Base-by-base conservation (phyloP, 371 early-diverging fungal genomes). In the Mortierella sp. region DNA sequence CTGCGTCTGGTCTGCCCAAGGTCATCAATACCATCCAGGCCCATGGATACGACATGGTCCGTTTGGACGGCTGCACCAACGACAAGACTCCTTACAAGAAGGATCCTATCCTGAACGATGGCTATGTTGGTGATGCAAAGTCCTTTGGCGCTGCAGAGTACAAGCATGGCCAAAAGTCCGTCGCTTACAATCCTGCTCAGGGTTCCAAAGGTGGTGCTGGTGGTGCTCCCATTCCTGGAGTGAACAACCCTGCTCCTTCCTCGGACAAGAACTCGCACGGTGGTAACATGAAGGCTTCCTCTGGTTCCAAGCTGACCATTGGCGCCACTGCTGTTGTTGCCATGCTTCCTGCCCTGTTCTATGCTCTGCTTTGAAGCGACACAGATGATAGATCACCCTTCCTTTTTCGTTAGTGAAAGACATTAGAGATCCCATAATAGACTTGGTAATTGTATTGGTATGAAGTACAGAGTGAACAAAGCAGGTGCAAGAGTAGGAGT, bases 11-110 rank as follows among this genome's bases (percentile, higher is more conserved):
- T 9, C 57, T 83, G 13, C 79, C 81, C 37, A 78, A 83, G 60
- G 74, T 83, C 24, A 62, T 87, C 41, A 82, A 83, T 37, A 67
- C 80, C 0, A 83, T 87, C 52, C 66, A 82, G 25, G 63, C 81
- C 16, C 70, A 83, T 46, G 85, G 85, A 4, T 87, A 85, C 41
- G 85, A 79, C 43, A 81, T 87, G 84, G 86, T 87, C n/a, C 81
- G 86, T 19, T 53, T 85, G 52, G 87, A 87, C 56, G 86, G 86
- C 2, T 87, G 87, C 60, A 49, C 83, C 7, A 82, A 83, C 41
- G 86, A 87, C 61, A 71, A 81, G 45, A 68, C 78, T 1, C 87
- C 86, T 3, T 87, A 87, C 57, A 84, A 84, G 69, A 69, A 82
- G 63, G 61, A 57, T n/a, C 64, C 69, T 14, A 63, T 67, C 81